Evolutionary conservation across 495 filamentous ascomycete genomes (phyloP).

Genomic region (Trichocladium antarcticum): DNA sequence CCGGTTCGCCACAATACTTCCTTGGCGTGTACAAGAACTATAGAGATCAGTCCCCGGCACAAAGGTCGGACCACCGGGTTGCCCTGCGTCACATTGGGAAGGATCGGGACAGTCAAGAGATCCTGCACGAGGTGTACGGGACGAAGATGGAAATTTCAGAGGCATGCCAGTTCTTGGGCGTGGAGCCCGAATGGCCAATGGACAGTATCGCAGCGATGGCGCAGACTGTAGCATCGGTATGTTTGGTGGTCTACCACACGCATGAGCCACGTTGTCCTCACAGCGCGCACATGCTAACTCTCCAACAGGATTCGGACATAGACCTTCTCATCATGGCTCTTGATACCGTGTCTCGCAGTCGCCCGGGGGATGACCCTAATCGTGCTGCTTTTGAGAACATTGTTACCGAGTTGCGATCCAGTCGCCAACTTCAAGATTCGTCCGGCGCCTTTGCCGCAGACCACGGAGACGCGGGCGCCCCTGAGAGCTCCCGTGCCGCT

Average conservation of each 20-base stretch:
- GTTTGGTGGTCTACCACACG: too few species aligned
- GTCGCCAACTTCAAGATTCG: neutral
- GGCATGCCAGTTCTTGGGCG: conserved; percentile 13
- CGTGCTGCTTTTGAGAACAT: conserved; percentile 11
- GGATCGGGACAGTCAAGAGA: conserved; percentile 12
- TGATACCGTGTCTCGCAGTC: conserved; percentile 1
- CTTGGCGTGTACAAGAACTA: conserved; percentile 16
- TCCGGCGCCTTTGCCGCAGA: neutral
- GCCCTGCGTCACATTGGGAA: conserved; percentile 18
- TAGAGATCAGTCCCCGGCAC: conserved; percentile 15
- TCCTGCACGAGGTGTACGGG: conserved; percentile 10
- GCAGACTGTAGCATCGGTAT: conserved; percentile 7
- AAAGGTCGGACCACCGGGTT: conserved; percentile 14
- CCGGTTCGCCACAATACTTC: conserved; percentile 4
- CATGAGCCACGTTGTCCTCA: too few species aligned
- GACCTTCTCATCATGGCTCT: conserved; percentile 15
- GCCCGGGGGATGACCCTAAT: conserved; percentile 7
- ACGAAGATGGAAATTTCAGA: conserved; percentile 11
- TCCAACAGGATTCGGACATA: conserved; percentile 1
- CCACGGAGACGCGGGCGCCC: neutral
- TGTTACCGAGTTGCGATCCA: conserved; percentile 4
- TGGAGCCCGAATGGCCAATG: conserved; percentile 11
- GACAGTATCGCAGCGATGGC: conserved; percentile 15
- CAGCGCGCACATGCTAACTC: neutral
- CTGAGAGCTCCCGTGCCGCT: neutral